Percentiles rank a stretch among this genome's conserved stretches.
phyloP scores from a whole-genome alignment of 1,139 yeast genomes.

The Sugiyamaella pinicola region DNA sequence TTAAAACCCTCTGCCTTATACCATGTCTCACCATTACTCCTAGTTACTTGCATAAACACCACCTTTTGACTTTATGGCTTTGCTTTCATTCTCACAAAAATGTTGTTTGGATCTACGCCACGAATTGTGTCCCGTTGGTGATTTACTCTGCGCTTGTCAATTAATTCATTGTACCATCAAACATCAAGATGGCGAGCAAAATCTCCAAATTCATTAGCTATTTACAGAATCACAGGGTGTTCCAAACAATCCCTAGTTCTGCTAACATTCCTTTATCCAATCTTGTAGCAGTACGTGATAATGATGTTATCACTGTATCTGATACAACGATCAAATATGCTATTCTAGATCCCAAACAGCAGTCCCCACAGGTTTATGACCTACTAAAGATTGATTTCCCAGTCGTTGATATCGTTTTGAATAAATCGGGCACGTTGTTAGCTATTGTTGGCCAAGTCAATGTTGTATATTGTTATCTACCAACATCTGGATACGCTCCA shows the following conservation, averaged over 20 bases:
- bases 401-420: conserved; percentile 40
- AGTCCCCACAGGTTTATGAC: background rate
- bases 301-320: conserved; percentile 9
- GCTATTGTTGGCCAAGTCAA: conserved; percentile 46
- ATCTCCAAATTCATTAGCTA: background rate
- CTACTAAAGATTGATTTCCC: conserved; percentile 40
- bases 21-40: too few species aligned
- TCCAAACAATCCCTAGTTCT: background rate
- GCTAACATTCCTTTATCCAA: background rate
- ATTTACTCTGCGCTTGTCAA: too few species aligned
- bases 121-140: too few species aligned
- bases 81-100: too few species aligned
- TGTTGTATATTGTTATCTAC: conserved; percentile 41
- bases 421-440: conserved; percentile 46
- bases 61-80: too few species aligned
- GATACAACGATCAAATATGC: conserved; percentile 7
- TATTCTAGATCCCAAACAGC: conserved; percentile 6
- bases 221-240: conserved; percentile 11
- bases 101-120: too few species aligned
- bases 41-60: too few species aligned
- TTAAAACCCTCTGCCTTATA: too few species aligned
- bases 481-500: conserved; percentile 38
- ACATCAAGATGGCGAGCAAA: conserved; percentile 1
- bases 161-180: background rate
- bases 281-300: conserved; percentile 16